Evolutionary conservation across 2,329 filamentous ascomycete species (phyloP), one percentile per base, ranked within the genome.

Genomic region (Alternaria burnsii): DNA sequence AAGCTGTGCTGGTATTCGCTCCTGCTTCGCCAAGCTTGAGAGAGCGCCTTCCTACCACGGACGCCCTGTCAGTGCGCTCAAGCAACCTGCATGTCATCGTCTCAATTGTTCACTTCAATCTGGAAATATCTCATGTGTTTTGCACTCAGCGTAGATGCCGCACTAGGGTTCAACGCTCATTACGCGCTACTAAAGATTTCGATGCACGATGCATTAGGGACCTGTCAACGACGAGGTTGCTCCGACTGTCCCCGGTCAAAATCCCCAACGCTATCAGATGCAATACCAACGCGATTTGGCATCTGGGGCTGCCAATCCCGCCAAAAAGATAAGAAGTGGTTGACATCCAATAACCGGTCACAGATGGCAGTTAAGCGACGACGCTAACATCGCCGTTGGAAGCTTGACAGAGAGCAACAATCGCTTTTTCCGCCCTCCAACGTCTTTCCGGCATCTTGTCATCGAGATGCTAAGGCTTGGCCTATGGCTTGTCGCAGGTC

Each of bases 321-420:
- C 46, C 30, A 40, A 34, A 10, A 40, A 67, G 69, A 71, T 71
- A 71, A 71, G 69, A 50, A 22, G n/a, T 55, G 41, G 28, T 12
- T 41, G 41, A 40, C 40, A 40, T 6, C 52, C 57, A 62, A 62
- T 62, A n/a, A 53, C 32, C 30, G 20, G 43, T 40, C 26, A 51
- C 38, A 18, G 42, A 36, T 18, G 18, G 20, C 34, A 42, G 28
- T 12, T 43, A 56, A 42, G 57, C 60, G 43, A 61, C 36, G 40
- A 41, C 52, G 55, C 52, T 63, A 58, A 48, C 36, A 58, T 52
- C 38, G 36, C 43, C 44, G 28, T 24, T 62, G 24, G 41, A 58
- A 64, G 62, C 62, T 66, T 65, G 63, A 69, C 55, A 54, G 28
- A 48, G 18, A 58, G 42, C 61, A 61, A 61, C 58, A 50, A 58